Conservation (phyloP, 345 rosid genomes). For the Nephelium lappaceum region DNA sequence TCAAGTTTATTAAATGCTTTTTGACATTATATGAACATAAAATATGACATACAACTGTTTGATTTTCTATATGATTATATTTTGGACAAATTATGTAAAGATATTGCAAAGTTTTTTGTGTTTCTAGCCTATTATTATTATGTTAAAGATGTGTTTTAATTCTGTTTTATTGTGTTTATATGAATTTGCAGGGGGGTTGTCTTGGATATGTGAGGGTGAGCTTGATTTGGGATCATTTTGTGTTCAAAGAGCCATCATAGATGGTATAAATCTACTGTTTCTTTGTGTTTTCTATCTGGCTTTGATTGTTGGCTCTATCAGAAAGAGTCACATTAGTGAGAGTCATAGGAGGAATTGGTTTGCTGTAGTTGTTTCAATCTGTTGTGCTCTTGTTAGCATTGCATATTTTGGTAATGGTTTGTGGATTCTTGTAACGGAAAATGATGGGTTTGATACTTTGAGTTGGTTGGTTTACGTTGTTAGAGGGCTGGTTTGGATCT, state of each 20-base stretch:
- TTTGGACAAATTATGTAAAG: background rate
- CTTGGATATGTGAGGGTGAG: conserved; percentile 56
- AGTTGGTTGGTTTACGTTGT: conserved; percentile 41
- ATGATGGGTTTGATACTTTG: conserved; percentile 9
- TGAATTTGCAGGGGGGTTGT: conserved; percentile 45
- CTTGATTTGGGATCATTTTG: conserved; percentile 50
- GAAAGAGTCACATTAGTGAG: conserved; percentile 11
- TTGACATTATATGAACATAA: background rate
- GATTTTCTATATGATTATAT: background rate
- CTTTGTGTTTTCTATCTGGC: conserved; percentile 56
- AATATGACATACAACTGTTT: background rate
- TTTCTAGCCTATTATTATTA: background rate
- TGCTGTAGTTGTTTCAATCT: conserved; percentile 37
- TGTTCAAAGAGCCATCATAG: conserved; percentile 58
- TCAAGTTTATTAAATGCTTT: background rate
- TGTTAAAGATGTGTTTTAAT: background rate
- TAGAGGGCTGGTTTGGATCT: conserved; percentile 63
- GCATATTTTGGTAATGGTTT: conserved; percentile 39
- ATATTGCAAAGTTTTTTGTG: background rate
- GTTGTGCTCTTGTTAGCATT: conserved; percentile 51
- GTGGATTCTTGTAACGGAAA: conserved; percentile 33
- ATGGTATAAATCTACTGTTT: conserved; percentile 54
- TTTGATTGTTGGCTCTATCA: conserved; percentile 39
- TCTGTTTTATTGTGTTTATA: conserved; percentile 3
- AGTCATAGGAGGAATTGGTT: conserved; percentile 45